phyloP scores from a whole-genome alignment of 768 basidiomycete genomes.

The Russula earlei region DNA sequence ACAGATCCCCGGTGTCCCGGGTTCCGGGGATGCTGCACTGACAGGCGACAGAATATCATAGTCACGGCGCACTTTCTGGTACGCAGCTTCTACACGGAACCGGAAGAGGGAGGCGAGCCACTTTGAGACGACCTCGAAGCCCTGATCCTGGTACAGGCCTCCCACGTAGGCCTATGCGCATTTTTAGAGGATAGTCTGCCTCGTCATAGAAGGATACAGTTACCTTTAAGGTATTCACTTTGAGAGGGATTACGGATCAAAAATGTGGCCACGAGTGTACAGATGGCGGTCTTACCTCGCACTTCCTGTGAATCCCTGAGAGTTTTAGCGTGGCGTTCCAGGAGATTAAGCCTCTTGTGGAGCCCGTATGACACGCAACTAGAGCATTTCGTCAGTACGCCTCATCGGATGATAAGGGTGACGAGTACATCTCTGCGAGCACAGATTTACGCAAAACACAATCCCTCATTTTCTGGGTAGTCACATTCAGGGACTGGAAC shows the following conservation, averaged over 20 bases:
- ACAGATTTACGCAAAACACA: not conserved
- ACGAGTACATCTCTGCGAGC: constrained; percentile 1
- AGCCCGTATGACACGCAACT: constrained; percentile 2
- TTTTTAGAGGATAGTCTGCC: not conserved
- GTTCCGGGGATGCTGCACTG: too few relatives aligned
- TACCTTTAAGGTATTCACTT: constrained; percentile 11
- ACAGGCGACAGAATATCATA: not conserved
- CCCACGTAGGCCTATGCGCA: constrained; percentile 6
- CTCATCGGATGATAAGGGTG: not conserved
- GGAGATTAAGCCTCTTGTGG: not conserved
- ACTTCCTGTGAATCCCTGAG: not conserved
- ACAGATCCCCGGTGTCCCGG: not conserved
- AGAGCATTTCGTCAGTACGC: not conserved
- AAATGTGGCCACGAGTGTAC: too few relatives aligned
- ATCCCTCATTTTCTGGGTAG: constrained; percentile 1
- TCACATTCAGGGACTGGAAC: not conserved
- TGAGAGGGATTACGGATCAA: not conserved
- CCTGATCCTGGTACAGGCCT: not conserved
- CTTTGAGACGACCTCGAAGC: not conserved
- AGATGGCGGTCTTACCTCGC: not conserved
- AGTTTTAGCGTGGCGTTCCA: not conserved
- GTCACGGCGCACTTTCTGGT: not conserved
- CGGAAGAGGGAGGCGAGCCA: not conserved
- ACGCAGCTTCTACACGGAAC: not conserved
- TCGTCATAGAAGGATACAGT: not conserved